These are phyloP conservation scores for Lentinula novae-zelandiae DNA, from an alignment of 1,284 basidiomycete species.

Conservation along the genomic window DNA sequence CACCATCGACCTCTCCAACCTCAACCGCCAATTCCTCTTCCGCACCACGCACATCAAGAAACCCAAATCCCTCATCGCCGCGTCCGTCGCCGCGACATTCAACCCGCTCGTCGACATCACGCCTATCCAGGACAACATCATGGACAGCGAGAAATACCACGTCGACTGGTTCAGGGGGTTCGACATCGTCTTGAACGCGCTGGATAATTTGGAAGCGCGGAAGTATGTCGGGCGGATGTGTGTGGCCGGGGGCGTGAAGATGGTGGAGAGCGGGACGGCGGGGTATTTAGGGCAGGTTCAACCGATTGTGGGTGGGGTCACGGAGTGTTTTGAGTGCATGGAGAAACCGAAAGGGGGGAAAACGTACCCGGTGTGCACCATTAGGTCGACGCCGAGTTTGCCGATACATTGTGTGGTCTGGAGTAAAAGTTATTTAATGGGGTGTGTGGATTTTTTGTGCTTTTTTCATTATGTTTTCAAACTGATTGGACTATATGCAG, in stretches of 20 bases:
- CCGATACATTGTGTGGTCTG: slow-evolving; percentile 99
- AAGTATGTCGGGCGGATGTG: slow-evolving; percentile 98
- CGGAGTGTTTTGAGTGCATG: slow-evolving; percentile 92
- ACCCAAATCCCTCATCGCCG: slow-evolving; percentile 92
- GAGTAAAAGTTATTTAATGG: slow-evolving; percentile 98
- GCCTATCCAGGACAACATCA: slow-evolving; percentile 94
- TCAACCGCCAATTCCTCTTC: slow-evolving; percentile 98
- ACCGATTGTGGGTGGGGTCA: slow-evolving; percentile 66
- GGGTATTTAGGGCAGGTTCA: slow-evolving; percentile 91
- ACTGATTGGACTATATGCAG: slow-evolving; percentile 33
- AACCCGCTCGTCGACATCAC: slow-evolving; percentile 88
- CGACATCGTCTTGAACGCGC: slow-evolving; percentile 91
- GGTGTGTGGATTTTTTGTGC: slow-evolving; percentile 45
- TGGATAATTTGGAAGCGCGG: slow-evolving; percentile 94
- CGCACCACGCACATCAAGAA: slow-evolving; percentile 97
- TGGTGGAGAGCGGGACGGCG: slow-evolving; percentile 96
- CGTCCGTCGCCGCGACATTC: slow-evolving; percentile 85
- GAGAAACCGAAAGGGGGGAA: slow-evolving; percentile 90
- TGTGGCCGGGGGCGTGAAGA: slow-evolving; percentile 84
- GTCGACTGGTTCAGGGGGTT: slow-evolving; percentile 88
- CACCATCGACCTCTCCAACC: slow-evolving; percentile 97
- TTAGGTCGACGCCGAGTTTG: slow-evolving; percentile 94
- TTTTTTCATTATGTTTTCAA: not conserved
- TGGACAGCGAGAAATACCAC: slow-evolving; percentile 83
- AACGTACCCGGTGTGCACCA: slow-evolving; percentile 97